Conservation (phyloP, 2,329 filamentous ascomycete species). For the Trichoderma atrobrunneum region DNA sequence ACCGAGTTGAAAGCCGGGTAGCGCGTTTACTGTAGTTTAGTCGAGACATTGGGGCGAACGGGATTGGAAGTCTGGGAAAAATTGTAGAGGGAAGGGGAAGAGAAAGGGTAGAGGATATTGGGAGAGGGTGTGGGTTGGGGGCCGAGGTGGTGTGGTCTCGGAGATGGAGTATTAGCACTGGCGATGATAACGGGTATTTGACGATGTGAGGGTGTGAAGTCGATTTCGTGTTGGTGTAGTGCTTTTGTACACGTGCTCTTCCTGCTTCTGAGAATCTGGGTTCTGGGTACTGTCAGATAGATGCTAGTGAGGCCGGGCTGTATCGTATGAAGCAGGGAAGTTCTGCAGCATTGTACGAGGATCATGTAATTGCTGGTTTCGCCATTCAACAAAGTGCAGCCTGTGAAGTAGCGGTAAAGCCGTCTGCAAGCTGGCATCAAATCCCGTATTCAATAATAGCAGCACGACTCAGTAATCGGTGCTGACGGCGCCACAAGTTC, state of each 20-base stretch:
- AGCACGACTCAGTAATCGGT: not conserved
- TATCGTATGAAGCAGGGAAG: not conserved
- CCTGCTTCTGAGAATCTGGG: not conserved
- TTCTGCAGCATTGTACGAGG: not conserved
- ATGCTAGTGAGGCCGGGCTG: not conserved
- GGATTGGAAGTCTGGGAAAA: not conserved
- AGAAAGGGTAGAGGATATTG: not conserved
- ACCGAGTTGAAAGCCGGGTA: not conserved
- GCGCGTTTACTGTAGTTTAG: not conserved
- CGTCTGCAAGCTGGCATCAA: not conserved
- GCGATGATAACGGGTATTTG: not conserved
- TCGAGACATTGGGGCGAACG: not conserved
- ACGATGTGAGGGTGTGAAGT: not conserved
- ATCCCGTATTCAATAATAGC: not conserved
- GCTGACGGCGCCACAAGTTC: not conserved
- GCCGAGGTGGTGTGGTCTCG: not conserved
- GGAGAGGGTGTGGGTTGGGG: not conserved
- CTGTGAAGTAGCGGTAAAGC: not conserved
- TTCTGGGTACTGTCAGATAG: not conserved
- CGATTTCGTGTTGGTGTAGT: not conserved
- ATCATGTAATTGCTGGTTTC: not conserved
- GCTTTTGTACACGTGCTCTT: not conserved
- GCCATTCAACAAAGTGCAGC: not conserved
- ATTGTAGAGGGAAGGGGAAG: not conserved
- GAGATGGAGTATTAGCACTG: not conserved